Conservation (phyloP, 2,329 filamentous ascomycete genomes). For the Hawksworthiomyces lignivorus region DNA sequence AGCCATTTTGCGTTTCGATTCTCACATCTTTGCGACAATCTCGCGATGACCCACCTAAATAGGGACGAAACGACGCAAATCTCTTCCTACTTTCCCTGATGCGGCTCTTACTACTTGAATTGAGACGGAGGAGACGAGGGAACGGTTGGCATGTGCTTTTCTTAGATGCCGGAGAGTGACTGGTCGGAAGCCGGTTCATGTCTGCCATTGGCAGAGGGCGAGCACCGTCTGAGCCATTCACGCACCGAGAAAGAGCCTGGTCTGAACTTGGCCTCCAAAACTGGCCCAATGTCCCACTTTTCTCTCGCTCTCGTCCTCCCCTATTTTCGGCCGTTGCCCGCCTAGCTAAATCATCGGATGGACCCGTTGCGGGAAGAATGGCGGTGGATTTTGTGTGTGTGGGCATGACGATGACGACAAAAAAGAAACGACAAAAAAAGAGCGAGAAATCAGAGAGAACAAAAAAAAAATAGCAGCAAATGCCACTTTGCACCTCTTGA, state of each 20-base stretch:
- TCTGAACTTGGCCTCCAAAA: constrained; percentile 17
- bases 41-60: neutral
- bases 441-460: neutral
- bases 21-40: neutral
- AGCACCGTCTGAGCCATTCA: constrained; percentile 13
- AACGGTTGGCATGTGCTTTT: constrained; percentile 19
- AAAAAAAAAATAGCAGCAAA: neutral
- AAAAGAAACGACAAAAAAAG: neutral
- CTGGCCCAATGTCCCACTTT: constrained; percentile 19
- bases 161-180: constrained; percentile 17
- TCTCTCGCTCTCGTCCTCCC: neutral
- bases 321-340: constrained; percentile 1
- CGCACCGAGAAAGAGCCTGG: constrained; percentile 10
- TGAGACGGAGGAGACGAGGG: constrained; percentile 3
- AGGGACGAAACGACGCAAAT: neutral
- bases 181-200: constrained; percentile 11
- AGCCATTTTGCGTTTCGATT: neutral
- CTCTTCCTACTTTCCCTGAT: constrained; percentile 5
- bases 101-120: constrained; percentile 20
- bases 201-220: constrained; percentile 21
- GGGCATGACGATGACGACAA: neutral
- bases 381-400: no score
- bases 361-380: constrained; percentile 12
- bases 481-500: no score
- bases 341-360: constrained; percentile 8